Evolutionary conservation across 140 eudicot species (phyloP).

Genomic region (Flaveria floridana): DNA sequence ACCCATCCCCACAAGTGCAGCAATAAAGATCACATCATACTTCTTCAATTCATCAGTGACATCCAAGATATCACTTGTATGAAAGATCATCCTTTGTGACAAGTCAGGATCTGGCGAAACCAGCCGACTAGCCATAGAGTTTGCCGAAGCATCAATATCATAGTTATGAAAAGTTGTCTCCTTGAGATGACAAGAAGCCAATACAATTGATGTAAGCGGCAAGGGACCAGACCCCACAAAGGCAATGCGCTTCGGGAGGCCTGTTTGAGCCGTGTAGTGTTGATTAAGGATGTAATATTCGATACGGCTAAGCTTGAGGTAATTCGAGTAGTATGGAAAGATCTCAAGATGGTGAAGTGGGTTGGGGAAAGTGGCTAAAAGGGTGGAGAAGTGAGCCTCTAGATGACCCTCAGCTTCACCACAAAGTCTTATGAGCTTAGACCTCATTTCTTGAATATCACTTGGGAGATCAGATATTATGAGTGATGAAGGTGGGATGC

Average conservation of each 20-base stretch:
- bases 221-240: conserved; percentile 94
- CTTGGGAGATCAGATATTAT: conserved; percentile 57
- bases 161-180: conserved; percentile 66
- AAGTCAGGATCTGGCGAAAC: conserved; percentile 56
- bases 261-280: conserved; percentile 25
- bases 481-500: conserved; percentile 71
- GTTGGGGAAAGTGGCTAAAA: conserved; percentile 51
- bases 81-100: conserved; percentile 63
- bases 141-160: conserved; percentile 70
- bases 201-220: conserved; percentile 78
- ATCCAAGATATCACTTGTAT: conserved; percentile 60
- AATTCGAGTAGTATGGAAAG: conserved; percentile 77
- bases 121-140: conserved; percentile 58
- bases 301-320: conserved; percentile 61
- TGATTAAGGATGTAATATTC: conserved; percentile 41
- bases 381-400: conserved; percentile 68
- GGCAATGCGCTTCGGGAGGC: conserved; percentile 52
- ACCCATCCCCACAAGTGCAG: conserved; percentile 93
- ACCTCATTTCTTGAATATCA: conserved; percentile 56
- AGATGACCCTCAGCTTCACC: conserved; percentile 79
- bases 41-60: conserved; percentile 48
- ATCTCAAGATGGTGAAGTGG: conserved; percentile 70
- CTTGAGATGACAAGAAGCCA: conserved; percentile 63
- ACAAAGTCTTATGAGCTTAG: conserved; percentile 66
- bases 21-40: conserved; percentile 75